Evolutionary conservation across 192 early-diverging fungal species (phyloP).

Genomic region (Rhizoclosmatium globosum): DNA sequence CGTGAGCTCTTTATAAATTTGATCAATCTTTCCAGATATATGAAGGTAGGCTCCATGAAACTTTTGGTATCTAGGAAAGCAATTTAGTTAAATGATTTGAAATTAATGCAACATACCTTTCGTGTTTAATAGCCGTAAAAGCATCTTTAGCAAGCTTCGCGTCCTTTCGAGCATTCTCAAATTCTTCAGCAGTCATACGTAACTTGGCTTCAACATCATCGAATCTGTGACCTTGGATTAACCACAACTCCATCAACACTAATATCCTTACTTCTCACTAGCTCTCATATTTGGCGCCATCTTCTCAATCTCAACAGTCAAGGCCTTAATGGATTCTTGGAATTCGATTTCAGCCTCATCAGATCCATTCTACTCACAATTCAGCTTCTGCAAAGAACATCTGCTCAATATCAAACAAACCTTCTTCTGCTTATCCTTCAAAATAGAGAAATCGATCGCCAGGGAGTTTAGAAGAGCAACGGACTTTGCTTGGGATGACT

Average conservation of each 20-base stretch:
- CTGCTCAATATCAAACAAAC: constrained; percentile 38
- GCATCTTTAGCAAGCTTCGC: constrained; percentile 84
- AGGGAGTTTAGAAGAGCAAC: constrained; percentile 50
- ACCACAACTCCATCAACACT: constrained; percentile 19
- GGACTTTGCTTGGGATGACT: constrained; percentile 22
- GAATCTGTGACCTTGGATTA: constrained; percentile 53
- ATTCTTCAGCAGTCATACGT: constrained; percentile 82
- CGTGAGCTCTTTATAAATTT: constrained; percentile 96
- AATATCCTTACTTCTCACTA: constrained; percentile 68
- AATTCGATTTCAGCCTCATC: constrained; percentile 73
- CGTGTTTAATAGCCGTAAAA: constrained; percentile 82
- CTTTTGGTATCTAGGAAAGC: constrained; percentile 61
- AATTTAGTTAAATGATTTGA: constrained; percentile 5
- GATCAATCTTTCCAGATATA: constrained; percentile 91
- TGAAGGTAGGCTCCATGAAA: constrained; percentile 90
- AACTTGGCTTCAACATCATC: constrained; percentile 84
- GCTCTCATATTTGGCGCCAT: constrained; percentile 94
- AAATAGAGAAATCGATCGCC: constrained; percentile 64
- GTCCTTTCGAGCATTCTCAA: constrained; percentile 79
- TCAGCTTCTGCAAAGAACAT: neutral
- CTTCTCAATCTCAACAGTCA: constrained; percentile 78
- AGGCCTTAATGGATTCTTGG: constrained; percentile 63
- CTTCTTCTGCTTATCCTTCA: constrained; percentile 61
- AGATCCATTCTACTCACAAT: constrained; percentile 41
- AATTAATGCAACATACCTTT: constrained; percentile 58